These are phyloP conservation scores for Aspergillus campestris DNA, from an alignment of 495 filamentous ascomycete genomes.

Conservation along the genomic window DNA sequence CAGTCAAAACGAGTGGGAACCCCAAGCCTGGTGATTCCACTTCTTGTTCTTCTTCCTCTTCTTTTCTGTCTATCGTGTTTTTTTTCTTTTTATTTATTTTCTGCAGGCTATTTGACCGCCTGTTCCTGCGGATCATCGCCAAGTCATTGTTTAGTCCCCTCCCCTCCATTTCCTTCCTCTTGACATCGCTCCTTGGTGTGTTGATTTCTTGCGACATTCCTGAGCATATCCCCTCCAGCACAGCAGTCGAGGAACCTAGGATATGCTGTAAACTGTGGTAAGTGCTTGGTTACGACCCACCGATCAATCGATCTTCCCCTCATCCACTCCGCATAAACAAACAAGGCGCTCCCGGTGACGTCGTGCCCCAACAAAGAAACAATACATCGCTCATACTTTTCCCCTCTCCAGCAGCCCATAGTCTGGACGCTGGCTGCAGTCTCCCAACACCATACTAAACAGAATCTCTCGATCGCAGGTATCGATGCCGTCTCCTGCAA, in stretches of 20 bases:
- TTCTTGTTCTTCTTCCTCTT: constrained; percentile 1
- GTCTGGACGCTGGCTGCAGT: constrained; percentile 6
- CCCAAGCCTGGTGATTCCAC: not conserved
- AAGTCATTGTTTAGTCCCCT: not conserved
- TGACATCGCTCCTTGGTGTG: constrained; percentile 6
- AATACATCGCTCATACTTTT: not conserved
- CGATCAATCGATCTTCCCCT: constrained; percentile 8
- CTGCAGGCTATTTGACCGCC: not conserved
- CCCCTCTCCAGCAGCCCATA: constrained; percentile 5
- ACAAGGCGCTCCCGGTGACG: constrained; percentile 1
- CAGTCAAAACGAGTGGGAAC: too few relatives aligned
- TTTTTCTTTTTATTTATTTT: not conserved
- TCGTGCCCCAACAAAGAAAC: constrained; percentile 5
- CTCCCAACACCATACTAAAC: constrained; percentile 11
- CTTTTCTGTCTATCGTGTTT: not conserved
- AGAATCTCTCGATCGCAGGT: constrained; percentile 11
- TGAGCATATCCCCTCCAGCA: too few relatives aligned
- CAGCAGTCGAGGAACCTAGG: too few relatives aligned
- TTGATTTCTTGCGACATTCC: not conserved
- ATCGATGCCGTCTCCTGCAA: constrained; percentile 40
- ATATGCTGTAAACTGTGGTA: too few relatives aligned
- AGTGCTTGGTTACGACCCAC: not conserved
- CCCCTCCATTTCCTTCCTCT: not conserved
- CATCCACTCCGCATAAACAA: constrained; percentile 5
- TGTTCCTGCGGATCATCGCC: too few relatives aligned